These are phyloP conservation scores for Phaeolepiota aurea DNA, from an alignment of 768 basidiomycete species.

Conservation along the genomic window DNA sequence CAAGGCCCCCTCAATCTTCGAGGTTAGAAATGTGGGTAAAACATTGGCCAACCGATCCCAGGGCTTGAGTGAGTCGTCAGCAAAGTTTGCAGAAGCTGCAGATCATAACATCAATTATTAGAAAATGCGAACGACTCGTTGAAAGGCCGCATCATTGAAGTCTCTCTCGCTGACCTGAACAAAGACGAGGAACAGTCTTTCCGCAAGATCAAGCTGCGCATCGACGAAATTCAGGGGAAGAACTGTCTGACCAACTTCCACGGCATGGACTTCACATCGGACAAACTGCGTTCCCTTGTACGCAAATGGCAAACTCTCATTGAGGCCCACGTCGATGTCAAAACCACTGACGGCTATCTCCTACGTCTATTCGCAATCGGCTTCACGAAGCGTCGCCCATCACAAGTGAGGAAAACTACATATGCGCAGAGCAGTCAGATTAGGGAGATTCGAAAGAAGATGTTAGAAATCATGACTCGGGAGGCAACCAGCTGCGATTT, in stretches of 20 bases:
- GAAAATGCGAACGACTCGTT: slow-evolving; percentile 99
- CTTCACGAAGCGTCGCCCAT: slow-evolving; percentile 95
- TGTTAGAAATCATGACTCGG: slow-evolving; percentile 98
- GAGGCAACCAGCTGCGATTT: slow-evolving; percentile 93
- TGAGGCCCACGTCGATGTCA: slow-evolving; percentile 97
- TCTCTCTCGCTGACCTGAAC: slow-evolving; percentile 95
- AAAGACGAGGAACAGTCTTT: slow-evolving; percentile 99
- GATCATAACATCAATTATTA: slow-evolving; percentile 19
- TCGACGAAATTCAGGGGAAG: slow-evolving; percentile 96
- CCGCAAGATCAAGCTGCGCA: slow-evolving; percentile 98
- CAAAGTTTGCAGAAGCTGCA: neutral
- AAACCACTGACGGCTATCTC: slow-evolving; percentile 99
- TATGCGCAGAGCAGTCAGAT: slow-evolving; percentile 95
- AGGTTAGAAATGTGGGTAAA: slow-evolving; percentile 94
- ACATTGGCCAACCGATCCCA: slow-evolving; percentile 97
- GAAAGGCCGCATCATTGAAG: slow-evolving; percentile 93
- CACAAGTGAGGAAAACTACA: slow-evolving; percentile 98
- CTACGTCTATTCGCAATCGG: slow-evolving; percentile 97
- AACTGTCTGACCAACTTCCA: slow-evolving; percentile 99
- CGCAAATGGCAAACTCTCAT: slow-evolving; percentile 99
- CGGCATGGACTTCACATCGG: slow-evolving; percentile 99
- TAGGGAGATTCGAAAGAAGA: slow-evolving; percentile 97
- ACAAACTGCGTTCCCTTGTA: slow-evolving; percentile 99
- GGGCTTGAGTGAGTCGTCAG: slow-evolving; percentile 78
- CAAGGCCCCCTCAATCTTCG: slow-evolving; percentile 97